Base-by-base conservation (phyloP, 306 rosid species). In the Crataegus laevigata region DNA sequence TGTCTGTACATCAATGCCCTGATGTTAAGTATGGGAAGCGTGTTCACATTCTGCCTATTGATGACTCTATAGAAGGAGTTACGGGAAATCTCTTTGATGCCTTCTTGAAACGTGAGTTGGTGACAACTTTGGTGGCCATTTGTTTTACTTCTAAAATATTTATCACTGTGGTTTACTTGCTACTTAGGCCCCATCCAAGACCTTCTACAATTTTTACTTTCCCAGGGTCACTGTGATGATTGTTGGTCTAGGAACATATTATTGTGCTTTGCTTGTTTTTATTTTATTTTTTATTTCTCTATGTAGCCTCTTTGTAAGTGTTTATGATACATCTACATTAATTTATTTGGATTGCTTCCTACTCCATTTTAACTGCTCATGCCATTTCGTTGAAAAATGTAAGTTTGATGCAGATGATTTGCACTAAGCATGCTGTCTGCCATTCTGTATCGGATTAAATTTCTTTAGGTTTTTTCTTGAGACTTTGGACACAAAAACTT, bases 11-110 rank as follows among this genome's bases (percentile, higher is more conserved):
- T 66, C 88, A 82, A 66, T 87, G 88, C 71, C 52, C 85, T 1
- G 90, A 87, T 77, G 90, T 87, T 29, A 87, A 84, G 75, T 87
- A 82, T 77, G 90, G 90, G 69, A 84, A 77, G 18, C 80, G 84
- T 28, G 84, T 87, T 22, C 84, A 84, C 70, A 84, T 87, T 69
- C 81, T 87, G 36, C 90, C 90, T 4, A 61, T 86, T 22, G 90
- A 86, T 84, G 90, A 79, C 64, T 81, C 86, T 28, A 76, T 87
- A 11, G 88, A 87, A 75, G 90, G 90, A 11, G 81, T 87, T 74
- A 87, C 88, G 25, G 86, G 80, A 47, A 87, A 79, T 77, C 84
- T 87, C 55, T 87, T 87, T 77, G 88, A 87, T 19, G 88, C 90
- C 68, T 87, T 58, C 75, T 66, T 87, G 88, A 87, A 82, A 83